Percentiles rank a stretch among this genome's conserved stretches.
These are phyloP conservation scores for Penicillium crustosum DNA, from an alignment of 2,329 filamentous ascomycete species.

Conservation along the genomic window DNA sequence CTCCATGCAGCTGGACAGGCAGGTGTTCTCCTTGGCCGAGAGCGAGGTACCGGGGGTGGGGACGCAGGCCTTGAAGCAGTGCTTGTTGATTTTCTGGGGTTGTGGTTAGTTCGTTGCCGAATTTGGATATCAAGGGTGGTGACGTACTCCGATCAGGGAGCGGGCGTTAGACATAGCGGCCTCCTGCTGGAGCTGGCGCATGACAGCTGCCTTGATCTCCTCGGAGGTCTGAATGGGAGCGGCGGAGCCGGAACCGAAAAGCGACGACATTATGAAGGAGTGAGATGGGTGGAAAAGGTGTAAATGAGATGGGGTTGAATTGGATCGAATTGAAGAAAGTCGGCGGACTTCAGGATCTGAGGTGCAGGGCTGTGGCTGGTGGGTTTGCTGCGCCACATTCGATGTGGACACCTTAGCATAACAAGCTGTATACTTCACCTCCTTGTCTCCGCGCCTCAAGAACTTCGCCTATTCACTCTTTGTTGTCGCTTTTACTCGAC, in stretches of 20 bases:
- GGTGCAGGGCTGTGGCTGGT: slow-evolving; percentile 10
- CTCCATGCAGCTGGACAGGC: slow-evolving; percentile 75
- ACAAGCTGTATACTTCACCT: slow-evolving; percentile 16
- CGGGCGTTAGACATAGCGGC: slow-evolving; percentile 68
- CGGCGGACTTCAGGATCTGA: slow-evolving; percentile 11
- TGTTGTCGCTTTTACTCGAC: slow-evolving; percentile 2
- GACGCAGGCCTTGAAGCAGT: slow-evolving; percentile 77
- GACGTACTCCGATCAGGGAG: slow-evolving; percentile 65
- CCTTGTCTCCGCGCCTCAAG: slow-evolving; percentile 1
- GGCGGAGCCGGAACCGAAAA: slow-evolving; percentile 41
- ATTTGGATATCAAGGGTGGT: slow-evolving; percentile 1
- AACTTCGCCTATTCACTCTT: slow-evolving; percentile 13
- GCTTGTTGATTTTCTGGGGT: slow-evolving; percentile 71
- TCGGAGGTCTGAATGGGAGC: slow-evolving; percentile 29
- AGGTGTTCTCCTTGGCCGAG: slow-evolving; percentile 66
- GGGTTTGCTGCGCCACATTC: slow-evolving; percentile 11
- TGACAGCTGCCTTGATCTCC: slow-evolving; percentile 55
- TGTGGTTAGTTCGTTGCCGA: not conserved
- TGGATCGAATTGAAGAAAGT: slow-evolving; percentile 7
- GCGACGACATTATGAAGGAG: slow-evolving; percentile 34
- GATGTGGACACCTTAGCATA: slow-evolving; percentile 22
- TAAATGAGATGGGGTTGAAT: not conserved
- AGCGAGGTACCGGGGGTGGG: slow-evolving; percentile 66
- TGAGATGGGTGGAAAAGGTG: not conserved
- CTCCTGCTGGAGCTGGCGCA: slow-evolving; percentile 65